Percentiles rank a stretch among this genome's conserved stretches.
These are phyloP conservation scores for Kodamaea alishanica DNA, from an alignment of 1,139 yeast genomes.

Conservation along the genomic window DNA sequence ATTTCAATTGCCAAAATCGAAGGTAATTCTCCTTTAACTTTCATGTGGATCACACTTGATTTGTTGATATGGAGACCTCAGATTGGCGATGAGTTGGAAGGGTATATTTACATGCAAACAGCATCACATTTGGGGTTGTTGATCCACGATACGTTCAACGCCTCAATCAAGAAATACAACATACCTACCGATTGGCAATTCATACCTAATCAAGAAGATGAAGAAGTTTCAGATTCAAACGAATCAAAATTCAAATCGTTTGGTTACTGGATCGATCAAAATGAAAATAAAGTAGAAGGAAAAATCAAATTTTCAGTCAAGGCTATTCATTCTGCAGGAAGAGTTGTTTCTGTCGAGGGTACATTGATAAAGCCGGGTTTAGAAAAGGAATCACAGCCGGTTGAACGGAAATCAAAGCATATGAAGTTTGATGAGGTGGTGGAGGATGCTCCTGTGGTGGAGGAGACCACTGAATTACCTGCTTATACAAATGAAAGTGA, in stretches of 20 bases:
- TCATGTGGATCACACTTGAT: conserved; percentile 83
- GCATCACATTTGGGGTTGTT: conserved; percentile 92
- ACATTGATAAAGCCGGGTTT: conserved; percentile 64
- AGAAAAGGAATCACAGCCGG: conserved; percentile 55
- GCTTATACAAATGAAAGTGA: conserved; percentile 14
- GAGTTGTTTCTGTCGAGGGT: conserved; percentile 82
- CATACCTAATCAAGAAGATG: conserved; percentile 72
- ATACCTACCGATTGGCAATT: conserved; percentile 85
- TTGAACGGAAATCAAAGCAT: conserved; percentile 38
- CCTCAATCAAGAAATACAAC: conserved; percentile 77
- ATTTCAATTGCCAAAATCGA: conserved; percentile 59
- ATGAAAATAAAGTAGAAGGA: conserved; percentile 74
- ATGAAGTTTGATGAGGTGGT: conserved; percentile 38
- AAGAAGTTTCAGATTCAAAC: conserved; percentile 23
- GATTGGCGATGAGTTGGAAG: conserved; percentile 79
- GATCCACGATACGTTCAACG: conserved; percentile 91
- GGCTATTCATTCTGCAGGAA: conserved; percentile 71
- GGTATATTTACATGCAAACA: conserved; percentile 85
- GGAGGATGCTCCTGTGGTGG: conserved; percentile 17
- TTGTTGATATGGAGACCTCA: conserved; percentile 86
- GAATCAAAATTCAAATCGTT: conserved; percentile 45
- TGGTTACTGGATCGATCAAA: conserved; percentile 84
- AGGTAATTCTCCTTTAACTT: conserved; percentile 83
- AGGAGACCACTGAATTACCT: conserved; percentile 16
- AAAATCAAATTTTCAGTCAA: conserved; percentile 72